Conservation (phyloP, 257 asterid genomes). For the Fraxinus cuspidata region DNA sequence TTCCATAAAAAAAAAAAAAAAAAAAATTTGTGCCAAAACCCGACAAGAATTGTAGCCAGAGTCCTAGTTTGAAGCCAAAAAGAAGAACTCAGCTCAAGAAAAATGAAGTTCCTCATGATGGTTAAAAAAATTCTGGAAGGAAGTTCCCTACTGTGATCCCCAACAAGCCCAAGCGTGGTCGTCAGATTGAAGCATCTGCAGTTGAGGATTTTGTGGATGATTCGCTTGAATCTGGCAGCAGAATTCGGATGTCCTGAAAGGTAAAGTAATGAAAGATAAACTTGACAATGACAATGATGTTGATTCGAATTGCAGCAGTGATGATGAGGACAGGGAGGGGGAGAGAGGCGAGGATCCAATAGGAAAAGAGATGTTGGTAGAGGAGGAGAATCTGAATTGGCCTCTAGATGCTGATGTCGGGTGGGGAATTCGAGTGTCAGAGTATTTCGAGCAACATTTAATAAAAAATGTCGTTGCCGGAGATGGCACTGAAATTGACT, state of each 20-base stretch:
- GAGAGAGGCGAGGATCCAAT: slow-evolving; percentile 17
- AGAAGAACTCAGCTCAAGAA: slow-evolving; percentile 25
- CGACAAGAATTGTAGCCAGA: slow-evolving; percentile 27
- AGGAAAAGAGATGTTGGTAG: slow-evolving; percentile 52
- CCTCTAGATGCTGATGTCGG: slow-evolving; percentile 95
- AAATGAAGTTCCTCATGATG: slow-evolving; percentile 31
- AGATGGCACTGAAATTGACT: slow-evolving; percentile 75
- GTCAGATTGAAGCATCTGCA: slow-evolving; percentile 82
- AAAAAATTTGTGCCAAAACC: slow-evolving; percentile 30
- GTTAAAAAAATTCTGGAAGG: slow-evolving; percentile 34
- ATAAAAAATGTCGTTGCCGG: slow-evolving; percentile 70
- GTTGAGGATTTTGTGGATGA: slow-evolving; percentile 80
- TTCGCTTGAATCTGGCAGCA: slow-evolving; percentile 54
- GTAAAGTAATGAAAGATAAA: slow-evolving; percentile 42
- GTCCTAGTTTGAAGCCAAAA: slow-evolving; percentile 30
- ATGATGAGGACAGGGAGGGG: slow-evolving; percentile 39
- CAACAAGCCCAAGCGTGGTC: slow-evolving; percentile 73
- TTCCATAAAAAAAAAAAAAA: slow-evolving; percentile 38
- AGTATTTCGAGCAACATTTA: slow-evolving; percentile 79
- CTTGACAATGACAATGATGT: slow-evolving; percentile 25
- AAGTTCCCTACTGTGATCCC: slow-evolving; percentile 59
- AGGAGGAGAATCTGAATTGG: slow-evolving; percentile 88
- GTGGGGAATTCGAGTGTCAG: slow-evolving; percentile 93
- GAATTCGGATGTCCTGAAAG: slow-evolving; percentile 58
- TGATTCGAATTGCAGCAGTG: slow-evolving; percentile 38